A percentile compares a stretch with the other conserved stretches of the same genome.
Conservation (phyloP, 306 rosid species). For the Cercis canadensis region DNA sequence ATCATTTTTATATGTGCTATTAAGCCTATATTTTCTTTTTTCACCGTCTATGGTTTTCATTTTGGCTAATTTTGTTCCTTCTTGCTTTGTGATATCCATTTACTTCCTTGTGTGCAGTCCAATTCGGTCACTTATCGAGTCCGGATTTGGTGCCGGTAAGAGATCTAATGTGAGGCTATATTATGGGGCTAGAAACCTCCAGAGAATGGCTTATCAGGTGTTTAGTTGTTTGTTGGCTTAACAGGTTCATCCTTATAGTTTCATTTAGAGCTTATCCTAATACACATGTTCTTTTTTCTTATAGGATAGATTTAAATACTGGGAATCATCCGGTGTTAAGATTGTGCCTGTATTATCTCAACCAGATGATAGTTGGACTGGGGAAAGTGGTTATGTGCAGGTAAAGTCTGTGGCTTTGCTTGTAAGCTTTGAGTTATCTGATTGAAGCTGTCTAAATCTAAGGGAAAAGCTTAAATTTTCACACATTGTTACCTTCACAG, state of each 20-base stretch:
- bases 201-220: slow-evolving; percentile 98
- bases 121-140: slow-evolving; percentile 84
- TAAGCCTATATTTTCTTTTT: slow-evolving; percentile 15
- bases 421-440: slow-evolving; percentile 1
- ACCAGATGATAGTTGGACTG: slow-evolving; percentile 77
- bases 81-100: slow-evolving; percentile 5
- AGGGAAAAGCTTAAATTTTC: slow-evolving; percentile 1
- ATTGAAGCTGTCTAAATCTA: neutral
- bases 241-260: slow-evolving; percentile 1
- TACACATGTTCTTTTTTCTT: slow-evolving; percentile 29
- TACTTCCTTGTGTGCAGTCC: slow-evolving; percentile 64
- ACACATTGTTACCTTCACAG: slow-evolving; percentile 49
- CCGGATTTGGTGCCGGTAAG: slow-evolving; percentile 69
- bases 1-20: neutral
- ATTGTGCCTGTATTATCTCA: slow-evolving; percentile 94
- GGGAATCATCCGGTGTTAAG: slow-evolving; percentile 91
- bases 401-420: slow-evolving; percentile 41
- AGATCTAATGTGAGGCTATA: slow-evolving; percentile 85
- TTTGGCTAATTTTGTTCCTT: neutral
- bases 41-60: neutral
- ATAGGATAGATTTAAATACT: slow-evolving; percentile 87
- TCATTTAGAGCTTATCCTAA: slow-evolving; percentile 30
- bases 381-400: slow-evolving; percentile 92
- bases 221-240: slow-evolving; percentile 28
- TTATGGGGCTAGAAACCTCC: slow-evolving; percentile 88